A percentile compares a stretch with the other conserved stretches of the same genome.
Evolutionary conservation across 257 asterid species (phyloP).

Genomic region (Scutellaria galericulata): DNA sequence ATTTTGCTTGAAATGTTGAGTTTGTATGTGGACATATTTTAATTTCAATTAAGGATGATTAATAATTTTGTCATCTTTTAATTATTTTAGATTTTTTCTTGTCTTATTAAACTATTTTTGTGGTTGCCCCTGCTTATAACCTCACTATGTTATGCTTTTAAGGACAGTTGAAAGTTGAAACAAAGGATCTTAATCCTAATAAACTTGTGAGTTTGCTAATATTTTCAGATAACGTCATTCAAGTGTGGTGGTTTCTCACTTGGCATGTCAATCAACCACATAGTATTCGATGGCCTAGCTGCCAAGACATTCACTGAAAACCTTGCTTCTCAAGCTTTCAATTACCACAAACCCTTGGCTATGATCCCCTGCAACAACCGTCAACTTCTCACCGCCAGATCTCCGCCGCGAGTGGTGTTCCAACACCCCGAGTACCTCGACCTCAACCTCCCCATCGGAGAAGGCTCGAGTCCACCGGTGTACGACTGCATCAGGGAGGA

Average conservation of each 20-base stretch:
- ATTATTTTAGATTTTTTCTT: too few relatives aligned
- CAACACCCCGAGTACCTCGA: constrained; percentile 56
- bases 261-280: constrained; percentile 53
- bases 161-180: too few relatives aligned
- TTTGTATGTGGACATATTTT: too few relatives aligned
- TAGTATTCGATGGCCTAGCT: constrained; percentile 47
- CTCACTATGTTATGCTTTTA: too few relatives aligned
- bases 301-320: constrained; percentile 49
- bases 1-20: too few relatives aligned
- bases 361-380: constrained; percentile 37
- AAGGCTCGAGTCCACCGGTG: constrained; percentile 34
- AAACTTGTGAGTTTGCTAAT: not conserved
- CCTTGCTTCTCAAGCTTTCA: constrained; percentile 59
- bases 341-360: constrained; percentile 43
- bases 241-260: constrained; percentile 62
- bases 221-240: constrained; percentile 55
- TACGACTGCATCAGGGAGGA: constrained; percentile 42
- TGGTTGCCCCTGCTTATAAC: too few relatives aligned
- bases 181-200: too few relatives aligned
- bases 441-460: constrained; percentile 44
- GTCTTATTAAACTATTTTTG: too few relatives aligned
- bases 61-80: too few relatives aligned
- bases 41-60: too few relatives aligned
- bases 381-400: constrained; percentile 47
- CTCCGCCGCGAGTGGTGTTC: constrained; percentile 52